Base-by-base conservation (phyloP, 192 early-diverging fungal species). In the Podochytrium sp. region DNA sequence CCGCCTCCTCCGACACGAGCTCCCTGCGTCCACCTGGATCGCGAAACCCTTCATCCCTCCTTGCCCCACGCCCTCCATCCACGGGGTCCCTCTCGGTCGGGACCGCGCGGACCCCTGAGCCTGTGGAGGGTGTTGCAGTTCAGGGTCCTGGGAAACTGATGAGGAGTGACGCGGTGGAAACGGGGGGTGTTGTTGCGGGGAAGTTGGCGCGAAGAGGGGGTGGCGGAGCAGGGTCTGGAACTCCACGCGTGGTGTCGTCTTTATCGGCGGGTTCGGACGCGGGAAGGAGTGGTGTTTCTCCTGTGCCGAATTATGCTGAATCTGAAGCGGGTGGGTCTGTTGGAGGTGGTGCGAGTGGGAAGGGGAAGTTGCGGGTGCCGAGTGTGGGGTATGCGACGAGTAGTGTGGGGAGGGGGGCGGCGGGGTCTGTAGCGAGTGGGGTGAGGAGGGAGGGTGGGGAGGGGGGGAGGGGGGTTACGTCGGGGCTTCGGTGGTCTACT, bases 401-500 rank as follows among this genome's bases (percentile, higher is more conserved):
- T 61, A 7, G n/a, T 10, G 55, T 32, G 55, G 7, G 29, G 10
- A 12, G 59, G 14, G 59, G 59, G 30, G 12, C 59, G 6, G 35
- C 27, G 12, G 30, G 30, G 18, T 10, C 6, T 12, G 64, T 30
- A n/a, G 49, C 49, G 30, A 35, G 66, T 25, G 52, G 16, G 34
- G 49, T 62, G 34, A 14, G 60, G 12, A 14, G 30, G 60, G 16
- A 10, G 18, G 60, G 60, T 20, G 37, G 60, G 7, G 53, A 5
- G 16, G 53, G 12, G 20, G 52, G 52, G n/a, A n/a, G n/a, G n/a
- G n/a, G n/a, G 39, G 38, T 57, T 16, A 66, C 66, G 23, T 71
- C 73, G 33, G 72, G 29, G 7, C 57, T 25, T 43, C 51, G 62
- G 10, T 42, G 25, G 12, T 85, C 82, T 4, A 76, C 43, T 2